Conservation (phyloP, 2,329 filamentous ascomycete species). For the Albophoma yamanashiensis region DNA sequence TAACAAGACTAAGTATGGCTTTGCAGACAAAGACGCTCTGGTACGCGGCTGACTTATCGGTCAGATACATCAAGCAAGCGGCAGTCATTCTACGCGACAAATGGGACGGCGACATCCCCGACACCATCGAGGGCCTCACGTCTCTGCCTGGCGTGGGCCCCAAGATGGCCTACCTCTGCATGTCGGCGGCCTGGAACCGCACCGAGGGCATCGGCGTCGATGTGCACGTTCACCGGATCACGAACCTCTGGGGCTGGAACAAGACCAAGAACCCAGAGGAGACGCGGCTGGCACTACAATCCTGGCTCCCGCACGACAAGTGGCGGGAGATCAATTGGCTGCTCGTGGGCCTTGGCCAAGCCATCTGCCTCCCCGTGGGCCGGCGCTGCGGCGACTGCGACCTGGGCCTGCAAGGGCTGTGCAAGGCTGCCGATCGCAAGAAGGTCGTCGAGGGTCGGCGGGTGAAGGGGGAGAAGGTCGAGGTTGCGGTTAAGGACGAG, state of each 20-base stretch:
- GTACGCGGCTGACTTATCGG: neutral
- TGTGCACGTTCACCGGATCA: slow-evolving; percentile 90
- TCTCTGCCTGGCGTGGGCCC: slow-evolving; percentile 79
- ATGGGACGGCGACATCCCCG: slow-evolving; percentile 67
- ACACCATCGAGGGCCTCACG: slow-evolving; percentile 63
- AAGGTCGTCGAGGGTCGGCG: slow-evolving; percentile 50
- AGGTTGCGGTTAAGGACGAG: slow-evolving; percentile 11
- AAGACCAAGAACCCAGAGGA: slow-evolving; percentile 72
- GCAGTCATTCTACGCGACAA: slow-evolving; percentile 63
- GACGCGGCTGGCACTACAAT: slow-evolving; percentile 63
- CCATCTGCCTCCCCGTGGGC: slow-evolving; percentile 70
- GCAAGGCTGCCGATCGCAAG: slow-evolving; percentile 57
- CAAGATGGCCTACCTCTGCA: slow-evolving; percentile 88
- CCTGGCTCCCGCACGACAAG: slow-evolving; percentile 71
- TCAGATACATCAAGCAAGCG: slow-evolving; percentile 57
- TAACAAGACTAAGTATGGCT: slow-evolving; percentile 62
- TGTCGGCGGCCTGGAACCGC: slow-evolving; percentile 58
- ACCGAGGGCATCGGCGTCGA: slow-evolving; percentile 81
- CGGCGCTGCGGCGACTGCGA: slow-evolving; percentile 79
- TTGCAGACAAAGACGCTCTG: neutral
- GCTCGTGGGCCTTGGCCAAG: slow-evolving; percentile 82
- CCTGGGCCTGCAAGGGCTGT: slow-evolving; percentile 65
- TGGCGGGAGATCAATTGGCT: slow-evolving; percentile 92
- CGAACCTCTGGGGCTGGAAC: slow-evolving; percentile 90
- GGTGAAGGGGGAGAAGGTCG: slow-evolving; percentile 18